A percentile compares a stretch with the other conserved stretches of the same genome.
Evolutionary conservation across 176 grass and related monocot species (phyloP).

Genomic region (bread wheat (Triticum aestivum)): DNA sequence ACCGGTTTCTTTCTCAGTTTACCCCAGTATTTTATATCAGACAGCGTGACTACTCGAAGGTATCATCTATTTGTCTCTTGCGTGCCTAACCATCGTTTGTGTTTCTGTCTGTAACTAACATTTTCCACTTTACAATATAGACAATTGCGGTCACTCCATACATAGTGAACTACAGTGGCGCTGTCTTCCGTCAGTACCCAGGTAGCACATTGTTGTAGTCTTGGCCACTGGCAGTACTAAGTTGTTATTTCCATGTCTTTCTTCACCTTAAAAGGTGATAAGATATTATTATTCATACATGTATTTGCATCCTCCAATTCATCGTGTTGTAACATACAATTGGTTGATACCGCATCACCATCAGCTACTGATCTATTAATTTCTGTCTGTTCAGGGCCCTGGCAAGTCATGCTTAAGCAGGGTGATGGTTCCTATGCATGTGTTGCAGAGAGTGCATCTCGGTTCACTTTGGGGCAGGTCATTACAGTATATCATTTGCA

Average conservation of each 20-base stretch:
- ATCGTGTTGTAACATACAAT: not conserved
- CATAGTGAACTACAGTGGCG: slow-evolving; percentile 86
- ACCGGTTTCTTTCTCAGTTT: slow-evolving; percentile 94
- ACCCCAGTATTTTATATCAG: slow-evolving; percentile 94
- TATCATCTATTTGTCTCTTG: slow-evolving; percentile 33
- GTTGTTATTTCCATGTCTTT: not conserved
- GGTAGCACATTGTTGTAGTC: slow-evolving; percentile 39
- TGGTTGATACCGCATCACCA: not conserved
- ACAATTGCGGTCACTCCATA: slow-evolving; percentile 87
- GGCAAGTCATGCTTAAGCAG: slow-evolving; percentile 98
- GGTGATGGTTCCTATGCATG: slow-evolving; percentile 89
- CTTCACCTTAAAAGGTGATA: not conserved
- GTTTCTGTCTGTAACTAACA: slow-evolving; percentile 31
- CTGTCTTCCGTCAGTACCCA: slow-evolving; percentile 90
- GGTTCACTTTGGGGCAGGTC: slow-evolving; percentile 97
- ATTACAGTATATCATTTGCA: slow-evolving; percentile 6
- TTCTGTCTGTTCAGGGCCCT: slow-evolving; percentile 64
- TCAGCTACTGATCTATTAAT: not conserved
- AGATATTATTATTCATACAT: not conserved
- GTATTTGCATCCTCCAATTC: not conserved
- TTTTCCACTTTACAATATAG: slow-evolving; percentile 38
- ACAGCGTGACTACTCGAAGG: slow-evolving; percentile 96
- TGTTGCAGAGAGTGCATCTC: slow-evolving; percentile 79
- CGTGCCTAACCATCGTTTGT: slow-evolving; percentile 11
- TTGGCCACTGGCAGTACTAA: not conserved